Base-by-base conservation (phyloP, 2,329 filamentous ascomycete species). In the Cladophialophora bantiana region DNA sequence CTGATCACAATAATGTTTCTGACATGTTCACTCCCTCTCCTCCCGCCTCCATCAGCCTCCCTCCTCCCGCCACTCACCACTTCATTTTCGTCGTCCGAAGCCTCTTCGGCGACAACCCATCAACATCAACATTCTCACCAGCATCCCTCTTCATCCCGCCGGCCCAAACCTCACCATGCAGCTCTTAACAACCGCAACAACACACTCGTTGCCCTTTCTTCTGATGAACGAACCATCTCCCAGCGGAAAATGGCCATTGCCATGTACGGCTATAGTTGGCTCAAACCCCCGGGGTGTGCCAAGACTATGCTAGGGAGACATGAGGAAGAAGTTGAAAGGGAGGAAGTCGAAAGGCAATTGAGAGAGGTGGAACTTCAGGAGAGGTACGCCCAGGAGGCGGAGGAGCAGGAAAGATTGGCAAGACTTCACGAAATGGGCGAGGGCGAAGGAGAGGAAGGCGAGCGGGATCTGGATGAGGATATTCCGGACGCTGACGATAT, bases 241-340 rank as follows among this genome's bases (percentile, higher is more conserved):
- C 86, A 90, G 7, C 92, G 94, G 55, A 93, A 94, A 74, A 81
- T 87, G 56, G 93, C 94, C 71, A 90, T 98, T 35, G 87, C 90
- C 56, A 91, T 93, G 74, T 97, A 96, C 76, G 95, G 95, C 67
- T 91, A 89, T 71, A 87, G 86, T 53, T 99, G 95, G 95, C 89
- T 99, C 64, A 91, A 90, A 66, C 95, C 95, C 0, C 93, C 93
- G 0, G 95, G 94, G 7, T 85, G 97, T 63, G 78, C 88, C 65
- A 99, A 98, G 83, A 97, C 94, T 0, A 87, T 97, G 67, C 90
- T 96, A 76, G 93, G 96, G 69, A 87, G 93, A 80, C 89, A 91
- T 50, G 95, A 99, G 79, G 95, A 99, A 81, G 88, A 90, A 71
- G 87, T 91, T 10, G 95, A 99, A 81, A 86, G 91, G 63, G 90